Conservation (phyloP, 1,284 basidiomycete species). For the Trichosporon ovoides region DNA sequence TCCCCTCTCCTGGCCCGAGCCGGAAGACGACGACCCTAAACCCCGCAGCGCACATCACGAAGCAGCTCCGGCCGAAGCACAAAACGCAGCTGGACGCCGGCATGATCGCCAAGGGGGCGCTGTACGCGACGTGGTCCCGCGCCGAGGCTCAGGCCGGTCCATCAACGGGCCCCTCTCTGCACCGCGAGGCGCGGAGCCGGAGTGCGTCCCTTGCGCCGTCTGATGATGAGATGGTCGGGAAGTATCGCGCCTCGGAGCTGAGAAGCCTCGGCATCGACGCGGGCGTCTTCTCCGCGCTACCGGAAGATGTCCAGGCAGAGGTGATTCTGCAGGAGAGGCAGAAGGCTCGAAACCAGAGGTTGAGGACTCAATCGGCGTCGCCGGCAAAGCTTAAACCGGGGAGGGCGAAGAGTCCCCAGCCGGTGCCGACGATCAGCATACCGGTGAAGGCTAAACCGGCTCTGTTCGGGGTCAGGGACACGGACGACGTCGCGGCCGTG, state of each 20-base stretch:
- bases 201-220: not conserved
- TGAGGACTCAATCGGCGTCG: constrained; percentile 20
- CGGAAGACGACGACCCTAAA: constrained; percentile 14
- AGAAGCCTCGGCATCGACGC: constrained; percentile 62
- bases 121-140: constrained; percentile 37
- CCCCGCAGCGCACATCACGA: constrained; percentile 41
- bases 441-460: constrained; percentile 51
- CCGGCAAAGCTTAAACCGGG: not conserved
- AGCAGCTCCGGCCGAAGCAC: constrained; percentile 39
- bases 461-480: constrained; percentile 59
- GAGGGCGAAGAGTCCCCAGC: constrained; percentile 41
- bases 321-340: constrained; percentile 57
- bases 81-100: constrained; percentile 38
- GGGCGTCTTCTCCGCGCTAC: constrained; percentile 65
- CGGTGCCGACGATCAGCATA: constrained; percentile 47
- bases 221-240: constrained; percentile 17
- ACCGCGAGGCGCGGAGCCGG: not conserved
- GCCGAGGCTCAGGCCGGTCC: not conserved
- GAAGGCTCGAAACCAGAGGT: constrained; percentile 39
- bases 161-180: not conserved
- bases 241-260: constrained; percentile 53
- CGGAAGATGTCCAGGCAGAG: constrained; percentile 64
- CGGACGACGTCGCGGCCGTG: constrained; percentile 62
- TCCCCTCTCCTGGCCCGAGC: not conserved
- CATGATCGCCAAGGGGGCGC: constrained; percentile 31